phyloP scores from a whole-genome alignment of 2,329 filamentous ascomycete genomes.

The Pseudonectria foliicola region DNA sequence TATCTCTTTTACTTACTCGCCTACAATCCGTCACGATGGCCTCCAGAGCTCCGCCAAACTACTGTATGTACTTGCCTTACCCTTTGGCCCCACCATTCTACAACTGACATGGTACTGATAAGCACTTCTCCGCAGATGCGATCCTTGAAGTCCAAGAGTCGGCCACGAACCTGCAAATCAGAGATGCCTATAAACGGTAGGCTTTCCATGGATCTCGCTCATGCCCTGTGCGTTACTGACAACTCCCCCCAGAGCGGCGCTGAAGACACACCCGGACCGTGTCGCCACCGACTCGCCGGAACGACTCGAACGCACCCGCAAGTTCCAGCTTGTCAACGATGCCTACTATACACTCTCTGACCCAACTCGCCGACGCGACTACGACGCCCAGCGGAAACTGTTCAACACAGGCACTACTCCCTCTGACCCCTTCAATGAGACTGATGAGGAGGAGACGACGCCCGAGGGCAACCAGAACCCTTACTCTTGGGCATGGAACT shows the following conservation, averaged over 20 bases:
- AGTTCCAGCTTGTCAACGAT: slow-evolving; percentile 88
- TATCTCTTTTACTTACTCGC: background rate
- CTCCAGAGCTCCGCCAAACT: slow-evolving; percentile 44
- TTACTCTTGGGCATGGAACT: slow-evolving; percentile 74
- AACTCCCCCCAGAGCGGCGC: slow-evolving; percentile 57
- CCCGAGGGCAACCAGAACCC: slow-evolving; percentile 36
- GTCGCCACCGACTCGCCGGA: slow-evolving; percentile 80
- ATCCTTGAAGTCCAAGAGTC: slow-evolving; percentile 66
- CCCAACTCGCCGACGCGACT: slow-evolving; percentile 66
- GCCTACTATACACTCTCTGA: slow-evolving; percentile 91
- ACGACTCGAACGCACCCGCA: slow-evolving; percentile 70
- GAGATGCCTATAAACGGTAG: slow-evolving; percentile 89
- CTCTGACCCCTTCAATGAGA: slow-evolving; percentile 39
- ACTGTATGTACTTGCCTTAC: slow-evolving; percentile 40
- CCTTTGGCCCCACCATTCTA: slow-evolving; percentile 8
- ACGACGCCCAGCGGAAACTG: slow-evolving; percentile 58
- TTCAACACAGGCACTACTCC: slow-evolving; percentile 21
- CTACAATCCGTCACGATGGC: slow-evolving; percentile 23
- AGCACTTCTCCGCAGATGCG: slow-evolving; percentile 46
- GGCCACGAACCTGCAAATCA: slow-evolving; percentile 75
- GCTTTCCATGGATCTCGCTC: slow-evolving; percentile 2
- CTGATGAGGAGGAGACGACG: slow-evolving; percentile 31
- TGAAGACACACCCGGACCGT: slow-evolving; percentile 91
- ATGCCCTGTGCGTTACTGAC: slow-evolving; percentile 8
- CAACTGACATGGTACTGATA: slow-evolving; percentile 10